phyloP scores from a whole-genome alignment of 2,329 filamentous ascomycete genomes.

The Sporothrix inflata region DNA sequence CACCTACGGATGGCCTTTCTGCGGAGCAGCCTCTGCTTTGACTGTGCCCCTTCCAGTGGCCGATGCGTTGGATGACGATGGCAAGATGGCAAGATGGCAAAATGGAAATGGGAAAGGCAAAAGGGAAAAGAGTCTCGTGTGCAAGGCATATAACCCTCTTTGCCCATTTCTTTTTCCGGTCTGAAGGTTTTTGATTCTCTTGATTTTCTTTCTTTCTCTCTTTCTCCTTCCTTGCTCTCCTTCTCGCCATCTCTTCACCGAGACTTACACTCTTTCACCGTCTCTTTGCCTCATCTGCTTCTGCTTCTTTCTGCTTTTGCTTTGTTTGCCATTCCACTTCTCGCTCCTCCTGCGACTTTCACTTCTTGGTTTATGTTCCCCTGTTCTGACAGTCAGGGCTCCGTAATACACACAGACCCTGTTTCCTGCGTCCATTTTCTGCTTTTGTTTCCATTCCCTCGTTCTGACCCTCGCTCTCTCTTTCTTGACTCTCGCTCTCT shows the following conservation, averaged over 20 bases:
- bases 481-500: background rate
- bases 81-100: background rate
- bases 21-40: background rate
- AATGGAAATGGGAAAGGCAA: background rate
- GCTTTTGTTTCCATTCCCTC: constrained; percentile 8
- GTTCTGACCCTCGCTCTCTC: constrained; percentile 1
- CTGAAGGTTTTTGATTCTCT: background rate
- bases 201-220: background rate
- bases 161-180: constrained; percentile 11
- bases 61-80: background rate
- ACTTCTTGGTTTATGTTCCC: constrained; percentile 13
- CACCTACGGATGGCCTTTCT: background rate
- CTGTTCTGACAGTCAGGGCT: constrained; percentile 14
- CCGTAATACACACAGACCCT: constrained; percentile 20
- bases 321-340: background rate
- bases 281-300: constrained; percentile 5
- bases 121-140: background rate
- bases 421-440: background rate
- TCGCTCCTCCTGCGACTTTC: background rate
- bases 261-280: background rate
- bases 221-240: background rate
- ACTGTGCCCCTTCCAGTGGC: background rate
- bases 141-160: constrained; percentile 27
- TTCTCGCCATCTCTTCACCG: constrained; percentile 4
- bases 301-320: background rate